These are phyloP conservation scores for Craterostigma plantagineum DNA, from an alignment of 257 asterid genomes.

Conservation along the genomic window DNA sequence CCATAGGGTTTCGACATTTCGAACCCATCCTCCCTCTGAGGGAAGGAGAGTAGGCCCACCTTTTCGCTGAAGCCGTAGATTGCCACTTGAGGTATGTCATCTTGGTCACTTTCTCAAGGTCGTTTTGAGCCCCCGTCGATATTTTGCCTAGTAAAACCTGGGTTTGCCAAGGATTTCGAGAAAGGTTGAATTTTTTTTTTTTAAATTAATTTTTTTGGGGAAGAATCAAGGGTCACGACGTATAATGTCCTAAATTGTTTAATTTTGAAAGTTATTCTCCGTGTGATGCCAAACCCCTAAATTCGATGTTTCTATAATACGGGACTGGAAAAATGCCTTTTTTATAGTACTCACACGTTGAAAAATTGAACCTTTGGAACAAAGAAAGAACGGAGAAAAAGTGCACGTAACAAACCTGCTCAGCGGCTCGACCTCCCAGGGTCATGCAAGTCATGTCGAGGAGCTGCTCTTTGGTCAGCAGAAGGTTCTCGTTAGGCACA, in stretches of 20 bases:
- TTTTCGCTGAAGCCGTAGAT: conserved; percentile 79
- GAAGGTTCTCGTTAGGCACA: conserved; percentile 64
- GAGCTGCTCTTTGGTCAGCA: conserved; percentile 76
- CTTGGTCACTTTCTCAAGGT: conserved; percentile 81
- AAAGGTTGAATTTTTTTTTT: too few species aligned
- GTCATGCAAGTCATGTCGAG: conserved; percentile 88
- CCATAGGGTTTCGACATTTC: conserved; percentile 62
- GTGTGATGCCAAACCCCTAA: too few species aligned
- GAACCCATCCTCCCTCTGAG: conserved; percentile 27
- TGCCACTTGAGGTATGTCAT: conserved; percentile 79
- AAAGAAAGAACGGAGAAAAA: too few species aligned
- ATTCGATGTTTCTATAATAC: too few species aligned
- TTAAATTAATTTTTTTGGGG: too few species aligned
- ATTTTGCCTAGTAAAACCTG: conserved; percentile 62
- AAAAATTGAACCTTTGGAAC: too few species aligned
- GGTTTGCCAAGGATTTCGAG: background rate
- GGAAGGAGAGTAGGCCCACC: conserved; percentile 59
- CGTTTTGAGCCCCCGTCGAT: conserved; percentile 91
- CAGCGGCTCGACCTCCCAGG: conserved; percentile 88
- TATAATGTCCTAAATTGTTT: too few species aligned
- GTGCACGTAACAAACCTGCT: conserved; percentile 45
- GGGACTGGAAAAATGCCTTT: too few species aligned
- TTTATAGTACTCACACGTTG: too few species aligned
- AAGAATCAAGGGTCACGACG: too few species aligned
- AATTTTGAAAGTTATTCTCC: too few species aligned